Evolutionary conservation across 352 stramenopile species (phyloP).

Genomic region (Globisporangium apiculatum): DNA sequence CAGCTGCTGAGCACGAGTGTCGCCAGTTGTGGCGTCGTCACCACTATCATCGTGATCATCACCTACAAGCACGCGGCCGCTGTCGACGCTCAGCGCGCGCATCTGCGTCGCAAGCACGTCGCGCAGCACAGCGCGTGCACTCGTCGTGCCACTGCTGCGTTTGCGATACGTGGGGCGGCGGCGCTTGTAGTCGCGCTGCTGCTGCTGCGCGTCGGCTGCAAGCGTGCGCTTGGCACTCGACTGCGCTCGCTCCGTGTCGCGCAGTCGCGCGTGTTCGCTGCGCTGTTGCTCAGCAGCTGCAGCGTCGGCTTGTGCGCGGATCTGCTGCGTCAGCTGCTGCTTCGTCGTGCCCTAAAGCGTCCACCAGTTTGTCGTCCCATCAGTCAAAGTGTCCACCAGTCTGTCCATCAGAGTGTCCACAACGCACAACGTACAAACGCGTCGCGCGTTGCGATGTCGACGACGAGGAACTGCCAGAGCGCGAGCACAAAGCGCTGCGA

Average conservation of each 20-base stretch:
- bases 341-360: conserved; percentile 10
- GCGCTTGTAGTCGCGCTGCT: conserved; percentile 34
- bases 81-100: conserved; percentile 38
- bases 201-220: background rate
- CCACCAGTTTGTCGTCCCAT: background rate
- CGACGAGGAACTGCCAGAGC: conserved; percentile 68
- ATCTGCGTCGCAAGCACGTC: conserved; percentile 67
- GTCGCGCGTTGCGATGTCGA: conserved; percentile 45
- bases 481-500: conserved; percentile 52
- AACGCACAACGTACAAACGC: conserved; percentile 34
- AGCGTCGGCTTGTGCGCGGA: conserved; percentile 8
- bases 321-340: conserved; percentile 8
- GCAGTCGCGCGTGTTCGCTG: conserved; percentile 2
- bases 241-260: conserved; percentile 2
- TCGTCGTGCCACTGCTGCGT: conserved; percentile 31
- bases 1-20: background rate
- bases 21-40: background rate
- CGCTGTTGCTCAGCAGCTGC: background rate
- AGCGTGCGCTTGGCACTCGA: conserved; percentile 2
- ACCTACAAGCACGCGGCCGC: conserved; percentile 22
- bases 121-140: conserved; percentile 30
- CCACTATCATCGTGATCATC: background rate
- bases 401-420: background rate
- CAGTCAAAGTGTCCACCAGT: background rate
- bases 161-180: conserved; percentile 45